Conservation (phyloP, 176 grass and related monocot species). For the Oryza australiensis region DNA sequence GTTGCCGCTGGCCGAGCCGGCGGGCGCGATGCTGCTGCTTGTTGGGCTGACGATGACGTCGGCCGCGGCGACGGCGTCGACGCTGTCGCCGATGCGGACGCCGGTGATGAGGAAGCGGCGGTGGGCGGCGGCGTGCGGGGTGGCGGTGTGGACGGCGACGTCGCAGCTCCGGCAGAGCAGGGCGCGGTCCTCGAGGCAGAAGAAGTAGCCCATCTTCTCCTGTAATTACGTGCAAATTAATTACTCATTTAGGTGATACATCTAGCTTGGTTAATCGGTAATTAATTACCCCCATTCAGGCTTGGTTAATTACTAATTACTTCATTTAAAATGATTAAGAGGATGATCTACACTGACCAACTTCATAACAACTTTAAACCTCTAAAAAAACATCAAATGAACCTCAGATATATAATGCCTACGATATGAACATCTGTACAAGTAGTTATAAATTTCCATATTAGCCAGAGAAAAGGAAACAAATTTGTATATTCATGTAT, state of each 20-base stretch:
- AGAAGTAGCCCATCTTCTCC: constrained; percentile 85
- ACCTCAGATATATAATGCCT: no score
- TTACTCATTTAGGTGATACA: not conserved
- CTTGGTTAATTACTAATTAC: not conserved
- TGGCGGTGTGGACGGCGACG: constrained; percentile 58
- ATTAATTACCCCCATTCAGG: no score
- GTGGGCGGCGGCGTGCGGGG: constrained; percentile 46
- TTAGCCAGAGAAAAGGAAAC: not conserved
- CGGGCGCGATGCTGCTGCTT: not conserved
- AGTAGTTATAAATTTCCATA: not conserved
- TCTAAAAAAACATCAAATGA: no score
- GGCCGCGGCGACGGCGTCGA: not conserved
- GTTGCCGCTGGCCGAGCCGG: not conserved
- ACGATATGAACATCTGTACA: not conserved
- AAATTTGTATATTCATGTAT: not conserved
- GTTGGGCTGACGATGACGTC: constrained; percentile 3
- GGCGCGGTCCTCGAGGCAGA: constrained; percentile 86
- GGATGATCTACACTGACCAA: not conserved
- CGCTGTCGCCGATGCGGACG: constrained; percentile 43
- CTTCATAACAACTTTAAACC: no score
- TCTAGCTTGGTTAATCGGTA: not conserved
- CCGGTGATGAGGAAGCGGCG: constrained; percentile 81
- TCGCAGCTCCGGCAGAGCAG: constrained; percentile 77
- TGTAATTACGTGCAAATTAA: constrained; percentile 1
- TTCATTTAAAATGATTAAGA: not conserved